Percentiles rank a stretch among this genome's conserved stretches.
These are phyloP conservation scores for Russula ochroleuca DNA, from an alignment of 768 basidiomycete genomes.

Conservation along the genomic window DNA sequence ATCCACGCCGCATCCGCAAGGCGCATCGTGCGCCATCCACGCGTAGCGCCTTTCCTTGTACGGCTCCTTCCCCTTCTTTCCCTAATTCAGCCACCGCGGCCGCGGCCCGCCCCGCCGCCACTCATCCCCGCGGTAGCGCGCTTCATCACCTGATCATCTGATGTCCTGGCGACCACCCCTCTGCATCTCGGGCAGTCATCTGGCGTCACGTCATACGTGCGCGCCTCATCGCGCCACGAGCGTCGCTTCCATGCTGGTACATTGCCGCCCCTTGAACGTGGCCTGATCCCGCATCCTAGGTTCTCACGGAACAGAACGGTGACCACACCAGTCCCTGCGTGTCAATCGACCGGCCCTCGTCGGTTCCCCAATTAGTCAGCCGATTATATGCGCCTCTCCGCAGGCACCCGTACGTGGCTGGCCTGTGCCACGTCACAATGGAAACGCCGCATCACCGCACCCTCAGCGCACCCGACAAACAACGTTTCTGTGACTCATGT, in stretches of 20 bases:
- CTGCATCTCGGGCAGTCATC: constrained; percentile 16
- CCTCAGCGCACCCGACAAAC: constrained; percentile 24
- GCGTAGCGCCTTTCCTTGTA: constrained; percentile 22
- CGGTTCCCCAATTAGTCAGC: constrained; percentile 11
- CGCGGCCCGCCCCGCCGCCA: constrained; percentile 23
- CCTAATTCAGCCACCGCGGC: constrained; percentile 20
- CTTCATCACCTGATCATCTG: constrained; percentile 20
- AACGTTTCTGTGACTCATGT: constrained; percentile 21
- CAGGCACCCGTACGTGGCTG: constrained; percentile 20
- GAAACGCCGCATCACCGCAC: constrained; percentile 25
- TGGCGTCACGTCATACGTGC: constrained; percentile 17
- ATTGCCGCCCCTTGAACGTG: constrained; percentile 20
- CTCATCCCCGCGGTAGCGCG: constrained; percentile 17
- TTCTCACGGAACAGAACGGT: constrained; percentile 9
- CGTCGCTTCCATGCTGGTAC: constrained; percentile 22
- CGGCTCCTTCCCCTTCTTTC: constrained; percentile 18
- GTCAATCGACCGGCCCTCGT: constrained; percentile 14
- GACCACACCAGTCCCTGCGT: constrained; percentile 3
- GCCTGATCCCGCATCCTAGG: constrained; percentile 3
- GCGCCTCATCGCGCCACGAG: constrained; percentile 20
- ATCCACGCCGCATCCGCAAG: constrained; percentile 26
- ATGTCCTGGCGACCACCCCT: constrained; percentile 21
- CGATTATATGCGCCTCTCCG: neutral
- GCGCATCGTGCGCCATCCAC: constrained; percentile 26
- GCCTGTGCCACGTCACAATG: constrained; percentile 22